Conservation (phyloP, 2,329 filamentous ascomycete species). For the Pestalotiopsis sp. region DNA sequence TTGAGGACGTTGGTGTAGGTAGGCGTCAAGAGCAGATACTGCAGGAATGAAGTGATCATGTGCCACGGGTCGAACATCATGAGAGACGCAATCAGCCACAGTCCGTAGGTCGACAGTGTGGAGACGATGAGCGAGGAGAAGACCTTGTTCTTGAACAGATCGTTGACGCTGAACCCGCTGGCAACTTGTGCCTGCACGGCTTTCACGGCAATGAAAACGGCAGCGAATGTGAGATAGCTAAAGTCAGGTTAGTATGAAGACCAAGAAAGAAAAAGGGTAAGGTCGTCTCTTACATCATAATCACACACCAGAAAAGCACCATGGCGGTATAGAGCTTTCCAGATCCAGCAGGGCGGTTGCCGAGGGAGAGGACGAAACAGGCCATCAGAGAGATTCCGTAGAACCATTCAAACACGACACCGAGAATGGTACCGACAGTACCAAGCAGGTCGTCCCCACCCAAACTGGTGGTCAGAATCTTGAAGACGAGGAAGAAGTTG, state of each 20-base stretch:
- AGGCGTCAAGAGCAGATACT: slow-evolving; percentile 93
- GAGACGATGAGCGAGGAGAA: slow-evolving; percentile 96
- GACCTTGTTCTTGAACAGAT: slow-evolving; percentile 82
- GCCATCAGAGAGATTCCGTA: slow-evolving; percentile 91
- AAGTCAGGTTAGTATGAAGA: background rate
- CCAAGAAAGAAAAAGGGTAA: background rate
- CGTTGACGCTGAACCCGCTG: slow-evolving; percentile 66
- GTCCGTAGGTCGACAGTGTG: slow-evolving; percentile 85
- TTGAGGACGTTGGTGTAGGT: slow-evolving; percentile 99
- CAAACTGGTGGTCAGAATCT: slow-evolving; percentile 88
- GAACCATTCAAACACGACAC: slow-evolving; percentile 92
- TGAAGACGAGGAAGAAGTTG: slow-evolving; percentile 99
- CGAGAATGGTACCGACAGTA: slow-evolving; percentile 75
- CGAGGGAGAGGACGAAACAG: slow-evolving; percentile 92
- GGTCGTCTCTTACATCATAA: slow-evolving; percentile 75
- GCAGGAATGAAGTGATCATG: slow-evolving; percentile 93
- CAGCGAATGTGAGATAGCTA: slow-evolving; percentile 90
- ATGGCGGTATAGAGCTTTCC: slow-evolving; percentile 94
- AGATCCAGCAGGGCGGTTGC: slow-evolving; percentile 91
- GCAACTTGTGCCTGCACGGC: slow-evolving; percentile 75
- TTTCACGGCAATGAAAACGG: slow-evolving; percentile 88
- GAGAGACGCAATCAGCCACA: slow-evolving; percentile 89
- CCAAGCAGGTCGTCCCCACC: slow-evolving; percentile 71
- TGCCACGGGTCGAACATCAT: slow-evolving; percentile 99
- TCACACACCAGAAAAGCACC: slow-evolving; percentile 96